Evolutionary conservation across 2,329 filamentous ascomycete genomes (phyloP).

Genomic region (Tolypocladium tropicale): DNA sequence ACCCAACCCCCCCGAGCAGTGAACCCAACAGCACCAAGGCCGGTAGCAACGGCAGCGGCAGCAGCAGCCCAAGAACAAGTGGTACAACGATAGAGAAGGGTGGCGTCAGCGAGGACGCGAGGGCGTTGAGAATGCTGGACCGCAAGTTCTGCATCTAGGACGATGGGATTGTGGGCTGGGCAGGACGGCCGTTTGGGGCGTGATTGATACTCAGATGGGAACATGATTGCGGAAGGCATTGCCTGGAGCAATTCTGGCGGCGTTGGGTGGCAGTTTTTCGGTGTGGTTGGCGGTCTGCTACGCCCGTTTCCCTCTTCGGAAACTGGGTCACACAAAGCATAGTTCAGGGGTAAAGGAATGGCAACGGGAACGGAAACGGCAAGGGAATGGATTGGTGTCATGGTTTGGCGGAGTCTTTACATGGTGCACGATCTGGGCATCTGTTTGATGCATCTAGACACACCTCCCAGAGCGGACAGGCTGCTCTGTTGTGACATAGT

Average conservation of each 20-base stretch:
- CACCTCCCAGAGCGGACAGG: background rate
- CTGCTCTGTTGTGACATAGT: background rate
- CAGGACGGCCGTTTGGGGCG: background rate
- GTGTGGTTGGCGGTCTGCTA: too few relatives aligned
- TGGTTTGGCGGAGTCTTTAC: background rate
- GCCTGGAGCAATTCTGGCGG: background rate
- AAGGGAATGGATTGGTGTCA: background rate
- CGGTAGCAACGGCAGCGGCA: slow-evolving; percentile 28
- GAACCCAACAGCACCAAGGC: slow-evolving; percentile 35
- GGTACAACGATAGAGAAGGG: slow-evolving; percentile 18
- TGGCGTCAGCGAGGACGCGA: slow-evolving; percentile 51
- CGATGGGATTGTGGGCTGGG: background rate
- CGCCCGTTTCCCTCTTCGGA: too few relatives aligned
- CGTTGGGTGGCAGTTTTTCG: too few relatives aligned
- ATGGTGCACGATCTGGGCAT: background rate
- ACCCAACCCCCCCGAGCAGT: slow-evolving; percentile 36
- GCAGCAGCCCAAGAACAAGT: slow-evolving; percentile 26
- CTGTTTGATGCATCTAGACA: background rate
- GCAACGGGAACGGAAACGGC: background rate
- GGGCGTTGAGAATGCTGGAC: slow-evolving; percentile 57
- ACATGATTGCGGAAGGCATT: background rate
- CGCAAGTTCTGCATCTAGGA: slow-evolving; percentile 36
- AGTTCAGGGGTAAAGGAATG: background rate
- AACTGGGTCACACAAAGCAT: background rate
- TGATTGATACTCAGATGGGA: background rate